Conservation (phyloP, 495 filamentous ascomycete species). For the Podospora appendiculata region DNA sequence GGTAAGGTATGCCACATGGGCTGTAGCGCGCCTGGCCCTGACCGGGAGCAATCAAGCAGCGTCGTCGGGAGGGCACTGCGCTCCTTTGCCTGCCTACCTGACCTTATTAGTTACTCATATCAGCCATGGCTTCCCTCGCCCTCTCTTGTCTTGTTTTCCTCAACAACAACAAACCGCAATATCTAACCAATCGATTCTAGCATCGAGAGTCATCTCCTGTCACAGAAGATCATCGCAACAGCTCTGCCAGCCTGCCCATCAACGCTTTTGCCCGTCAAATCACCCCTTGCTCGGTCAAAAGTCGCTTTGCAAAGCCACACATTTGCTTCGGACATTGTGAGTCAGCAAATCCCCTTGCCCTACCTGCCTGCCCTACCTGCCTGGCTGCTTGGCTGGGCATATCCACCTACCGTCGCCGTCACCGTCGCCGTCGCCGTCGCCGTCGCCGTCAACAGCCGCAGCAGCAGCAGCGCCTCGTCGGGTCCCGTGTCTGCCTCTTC, state of each 20-base stretch:
- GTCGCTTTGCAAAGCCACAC: conserved; percentile 21
- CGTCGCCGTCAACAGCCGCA: no score
- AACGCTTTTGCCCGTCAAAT: conserved; percentile 25
- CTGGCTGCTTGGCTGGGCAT: background rate
- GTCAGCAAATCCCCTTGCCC: conserved; percentile 17
- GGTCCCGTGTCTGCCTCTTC: conserved; percentile 10
- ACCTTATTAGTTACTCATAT: conserved; percentile 11
- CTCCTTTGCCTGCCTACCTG: background rate
- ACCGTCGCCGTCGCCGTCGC: background rate
- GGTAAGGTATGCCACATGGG: background rate
- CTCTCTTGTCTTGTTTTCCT: conserved; percentile 25
- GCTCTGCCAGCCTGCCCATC: conserved; percentile 34
- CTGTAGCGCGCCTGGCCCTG: background rate
- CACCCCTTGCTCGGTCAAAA: conserved; percentile 30
- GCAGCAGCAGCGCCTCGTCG: background rate
- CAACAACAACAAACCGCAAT: conserved; percentile 39
- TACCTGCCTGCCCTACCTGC: background rate
- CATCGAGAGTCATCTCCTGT: conserved; percentile 44
- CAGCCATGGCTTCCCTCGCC: conserved; percentile 10
- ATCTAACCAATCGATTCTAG: conserved; percentile 29
- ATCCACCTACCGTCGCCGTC: background rate
- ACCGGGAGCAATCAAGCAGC: no score
- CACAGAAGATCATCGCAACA: conserved; percentile 48
- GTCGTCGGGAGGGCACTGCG: no score
- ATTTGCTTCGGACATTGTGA: conserved; percentile 26